Base-by-base conservation (phyloP, 1,139 yeast genomes). In the Spathaspora sp. region DNA sequence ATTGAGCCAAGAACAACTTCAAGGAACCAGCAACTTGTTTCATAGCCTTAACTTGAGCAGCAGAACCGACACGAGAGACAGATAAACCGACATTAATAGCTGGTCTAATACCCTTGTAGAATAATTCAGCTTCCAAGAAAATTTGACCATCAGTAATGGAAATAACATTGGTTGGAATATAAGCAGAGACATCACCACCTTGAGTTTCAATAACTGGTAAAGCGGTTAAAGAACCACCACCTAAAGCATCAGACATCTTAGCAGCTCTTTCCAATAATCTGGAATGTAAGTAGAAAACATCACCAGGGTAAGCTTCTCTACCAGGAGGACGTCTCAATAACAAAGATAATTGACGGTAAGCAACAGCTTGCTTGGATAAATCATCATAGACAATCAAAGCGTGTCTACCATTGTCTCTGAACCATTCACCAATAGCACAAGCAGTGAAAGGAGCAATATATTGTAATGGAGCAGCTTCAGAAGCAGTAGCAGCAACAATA, bases 41-140 rank as follows among this genome's bases (percentile, higher is more conserved):
- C 95, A 95, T 88, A 78, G 99, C 98, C 86, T 93, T 93, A 68
- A 93, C 98, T 84, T 93, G 99, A 70, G 99, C 99, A 69, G 99
- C 99, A 61, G 99, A 93, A 81, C 99, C 99, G 82, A 93, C 99
- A 85, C 99, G 96, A 67, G 99, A 93, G 68, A 93, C 99, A 67
- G 99, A 93, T 71, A 93, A 86, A 91, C 99, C 99, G 76, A 93
- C 98, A 78, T 93, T 93, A 70, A 93, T 93, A 68, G 99, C 98
- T 71, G 99, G 99, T 85, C 99, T 90, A 76, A 93, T 91, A 90
- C 99, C 99, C 86, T 91, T 93, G 93, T 93, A 90, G 95, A 93
- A 93, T 76, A 93, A 85, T 81, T 93, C 99, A 74, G 98, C 95
- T 82, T 90, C 97, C 84, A 90, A 85, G 95, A 90, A 89, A 73